A percentile compares a stretch with the other conserved stretches of the same genome.
phyloP scores from a whole-genome alignment of 2,329 filamentous ascomycete species.

The Fusarium sp. region DNA sequence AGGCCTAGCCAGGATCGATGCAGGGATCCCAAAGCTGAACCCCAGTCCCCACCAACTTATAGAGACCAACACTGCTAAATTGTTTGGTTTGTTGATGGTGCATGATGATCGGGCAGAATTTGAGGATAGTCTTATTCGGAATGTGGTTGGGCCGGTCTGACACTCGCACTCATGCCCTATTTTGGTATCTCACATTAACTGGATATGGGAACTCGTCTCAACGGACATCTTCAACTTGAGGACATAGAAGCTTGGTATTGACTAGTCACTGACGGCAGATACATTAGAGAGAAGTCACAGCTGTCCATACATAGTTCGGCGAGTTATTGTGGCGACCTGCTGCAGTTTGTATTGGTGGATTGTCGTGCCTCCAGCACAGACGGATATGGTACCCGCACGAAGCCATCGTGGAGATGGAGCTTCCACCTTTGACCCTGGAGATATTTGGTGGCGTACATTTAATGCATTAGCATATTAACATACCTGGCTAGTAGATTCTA shows the following conservation, averaged over 20 bases:
- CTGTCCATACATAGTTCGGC: slow-evolving; percentile 6
- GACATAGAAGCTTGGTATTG: background rate
- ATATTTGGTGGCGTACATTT: slow-evolving; percentile 31
- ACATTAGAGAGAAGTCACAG: background rate
- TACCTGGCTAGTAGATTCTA: slow-evolving; percentile 22
- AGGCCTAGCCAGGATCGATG: slow-evolving; percentile 19
- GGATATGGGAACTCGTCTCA: background rate
- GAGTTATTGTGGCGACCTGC: background rate
- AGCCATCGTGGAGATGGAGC: slow-evolving; percentile 29
- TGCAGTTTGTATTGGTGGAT: slow-evolving; percentile 9
- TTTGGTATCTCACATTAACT: background rate
- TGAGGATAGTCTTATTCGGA: slow-evolving; percentile 8
- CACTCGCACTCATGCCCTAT: slow-evolving; percentile 29
- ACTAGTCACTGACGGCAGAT: background rate
- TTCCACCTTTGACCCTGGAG: slow-evolving; percentile 17
- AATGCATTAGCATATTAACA: slow-evolving; percentile 16
- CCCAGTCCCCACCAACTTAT: slow-evolving; percentile 16
- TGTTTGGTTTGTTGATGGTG: background rate
- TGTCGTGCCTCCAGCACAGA: slow-evolving; percentile 2
- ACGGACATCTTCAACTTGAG: background rate
- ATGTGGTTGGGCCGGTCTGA: slow-evolving; percentile 40
- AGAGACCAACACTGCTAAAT: slow-evolving; percentile 5
- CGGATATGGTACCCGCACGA: slow-evolving; percentile 33
- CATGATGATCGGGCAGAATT: slow-evolving; percentile 6
- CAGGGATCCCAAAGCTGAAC: slow-evolving; percentile 38